phyloP scores from a whole-genome alignment of 2,329 filamentous ascomycete genomes.

The Diaporthe humulicola region DNA sequence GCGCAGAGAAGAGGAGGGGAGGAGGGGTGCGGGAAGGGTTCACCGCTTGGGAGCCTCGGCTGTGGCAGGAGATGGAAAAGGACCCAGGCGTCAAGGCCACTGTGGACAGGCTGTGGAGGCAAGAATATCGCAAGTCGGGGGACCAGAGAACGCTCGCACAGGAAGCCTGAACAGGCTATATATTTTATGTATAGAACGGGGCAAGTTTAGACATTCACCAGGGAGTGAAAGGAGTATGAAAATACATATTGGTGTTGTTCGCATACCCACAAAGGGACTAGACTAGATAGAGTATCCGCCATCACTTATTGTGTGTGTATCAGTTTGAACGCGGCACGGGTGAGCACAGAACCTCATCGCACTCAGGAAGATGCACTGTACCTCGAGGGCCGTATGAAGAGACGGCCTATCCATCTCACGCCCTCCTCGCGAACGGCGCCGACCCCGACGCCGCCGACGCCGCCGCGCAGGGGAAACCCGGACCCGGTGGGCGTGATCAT shows the following conservation, averaged over 20 bases:
- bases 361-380: too few species aligned
- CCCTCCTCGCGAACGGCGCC: background rate
- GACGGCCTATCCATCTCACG: background rate
- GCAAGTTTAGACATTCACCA: too few species aligned
- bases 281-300: too few species aligned
- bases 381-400: background rate
- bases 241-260: too few species aligned
- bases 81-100: constrained; percentile 50
- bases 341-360: too few species aligned
- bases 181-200: too few species aligned
- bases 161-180: too few species aligned
- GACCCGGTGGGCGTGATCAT: background rate
- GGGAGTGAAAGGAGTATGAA: too few species aligned
- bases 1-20: constrained; percentile 23
- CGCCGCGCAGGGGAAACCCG: background rate
- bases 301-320: too few species aligned
- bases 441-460: constrained; percentile 1
- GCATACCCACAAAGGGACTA: too few species aligned
- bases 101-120: background rate
- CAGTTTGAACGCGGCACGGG: too few species aligned
- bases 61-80: constrained; percentile 72
- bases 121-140: background rate
- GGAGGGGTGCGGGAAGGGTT: constrained; percentile 41
- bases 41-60: constrained; percentile 65
- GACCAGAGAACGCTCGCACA: background rate